Conservation (phyloP, 2,329 filamentous ascomycete genomes). For the Microdochium paspali region DNA sequence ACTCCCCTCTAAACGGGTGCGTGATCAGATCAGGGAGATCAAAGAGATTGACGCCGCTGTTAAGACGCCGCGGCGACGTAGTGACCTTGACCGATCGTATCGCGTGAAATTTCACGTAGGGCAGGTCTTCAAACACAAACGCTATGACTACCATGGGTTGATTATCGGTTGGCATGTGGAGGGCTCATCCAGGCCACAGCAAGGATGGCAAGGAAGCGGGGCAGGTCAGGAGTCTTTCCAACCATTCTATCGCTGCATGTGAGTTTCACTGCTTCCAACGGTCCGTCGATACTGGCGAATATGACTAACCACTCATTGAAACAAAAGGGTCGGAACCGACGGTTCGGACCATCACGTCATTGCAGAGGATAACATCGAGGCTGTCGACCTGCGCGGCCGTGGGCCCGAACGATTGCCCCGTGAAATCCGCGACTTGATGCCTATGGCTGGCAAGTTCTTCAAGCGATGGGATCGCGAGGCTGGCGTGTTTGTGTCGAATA, state of each 20-base stretch:
- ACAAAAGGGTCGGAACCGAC: constrained; percentile 33
- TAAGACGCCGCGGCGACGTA: constrained; percentile 24
- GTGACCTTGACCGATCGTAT: constrained; percentile 15
- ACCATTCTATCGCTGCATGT: constrained; percentile 84
- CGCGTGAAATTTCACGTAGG: constrained; percentile 60
- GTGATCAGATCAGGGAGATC: constrained; percentile 28
- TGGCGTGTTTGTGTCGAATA: constrained; percentile 73
- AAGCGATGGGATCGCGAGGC: constrained; percentile 66
- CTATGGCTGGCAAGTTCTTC: constrained; percentile 75
- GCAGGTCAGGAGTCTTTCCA: constrained; percentile 48
- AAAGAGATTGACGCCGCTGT: constrained; percentile 29
- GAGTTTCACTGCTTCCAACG: constrained; percentile 30
- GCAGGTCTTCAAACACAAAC: constrained; percentile 73
- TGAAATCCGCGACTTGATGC: constrained; percentile 43
- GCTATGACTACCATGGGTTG: constrained; percentile 71
- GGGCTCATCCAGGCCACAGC: constrained; percentile 6
- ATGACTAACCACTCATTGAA: no score
- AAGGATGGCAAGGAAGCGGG: constrained; percentile 15
- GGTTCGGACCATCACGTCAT: constrained; percentile 61
- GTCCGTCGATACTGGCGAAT: neutral
- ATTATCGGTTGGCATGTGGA: constrained; percentile 76
- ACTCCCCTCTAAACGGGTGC: constrained; percentile 21
- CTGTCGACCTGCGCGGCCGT: constrained; percentile 29
- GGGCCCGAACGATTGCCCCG: constrained; percentile 12
- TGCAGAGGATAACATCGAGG: constrained; percentile 70